Evolutionary conservation across 495 filamentous ascomycete species (phyloP), one percentile per base, ranked within the genome.

Genomic region (Penicillium waksmanii): DNA sequence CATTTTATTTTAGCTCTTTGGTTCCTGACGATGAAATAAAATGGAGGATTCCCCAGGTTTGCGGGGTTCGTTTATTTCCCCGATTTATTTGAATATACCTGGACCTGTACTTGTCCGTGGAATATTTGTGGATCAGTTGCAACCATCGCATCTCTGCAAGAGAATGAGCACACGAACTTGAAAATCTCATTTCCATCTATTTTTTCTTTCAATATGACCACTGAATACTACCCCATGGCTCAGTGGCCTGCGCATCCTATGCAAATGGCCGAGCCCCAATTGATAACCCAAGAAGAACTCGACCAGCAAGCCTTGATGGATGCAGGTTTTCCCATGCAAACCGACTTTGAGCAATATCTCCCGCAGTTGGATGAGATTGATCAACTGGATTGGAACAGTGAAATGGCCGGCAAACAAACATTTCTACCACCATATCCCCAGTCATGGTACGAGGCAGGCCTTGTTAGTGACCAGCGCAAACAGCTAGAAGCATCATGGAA

Each of bases 21-120:
- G 36, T n/a, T n/a, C 36, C 36, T 38, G 36, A 17, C 6, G 15
- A 13, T 11, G 11, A 48, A 25, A 48, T 46, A 48, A 48, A 48
- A 48, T 48, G 46, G 23, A 57, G 36, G 35, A 61, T 65, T 51
- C 62, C 62, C 58, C 31, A 54, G 27, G 12, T 65, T 65, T 65
- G 62, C 62, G 58, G 62, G 62, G 62, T 44, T 17, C 8, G 10
- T 13, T 40, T 15, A 40, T 13, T 40, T n/a, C 11, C 15, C 5
- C 5, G 27, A 8, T 31, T 9, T 31, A 1, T 31, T 31, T 31
- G 27, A 7, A 31, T 9, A 5, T 31, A 31, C 3, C 25, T 25
- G 5, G n/a, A n/a, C n/a, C 27, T 8, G 8, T 31, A 31, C 27
- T 4, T 31, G 27, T 31, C 3, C 27, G 27, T 31, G 27, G 27